Base-by-base conservation (phyloP, 352 stramenopile species). In the Phytophthora fragariaefolia region DNA sequence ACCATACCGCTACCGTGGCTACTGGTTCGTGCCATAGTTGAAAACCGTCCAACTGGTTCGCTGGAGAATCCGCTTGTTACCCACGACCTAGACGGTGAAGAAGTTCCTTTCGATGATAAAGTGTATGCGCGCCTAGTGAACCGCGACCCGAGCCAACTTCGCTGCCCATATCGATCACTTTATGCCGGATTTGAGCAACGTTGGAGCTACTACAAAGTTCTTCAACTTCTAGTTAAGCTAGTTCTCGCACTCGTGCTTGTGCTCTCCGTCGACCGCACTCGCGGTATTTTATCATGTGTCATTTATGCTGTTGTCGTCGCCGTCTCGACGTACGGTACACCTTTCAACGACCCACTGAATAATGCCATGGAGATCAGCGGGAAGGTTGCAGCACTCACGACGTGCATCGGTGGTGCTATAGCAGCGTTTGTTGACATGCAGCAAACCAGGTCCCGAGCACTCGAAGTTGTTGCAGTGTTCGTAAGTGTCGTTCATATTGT, bases 101-200 rank as follows among this genome's bases (percentile, higher is more conserved):
- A 62, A 15, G 73, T 83, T 3, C 63, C 68, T 3, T 79, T 82
- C 22, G 64, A 82, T 40, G 67, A 83, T 38, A 79, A 86, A 50
- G 69, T 85, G 27, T 89, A 85, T 65, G 53, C 73, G 1, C 70
- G 70, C 3, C 63, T 82, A 0, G 66, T 89, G 4, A 34, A 68
- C 1, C 70, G 58, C 2, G 71, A 87, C n/a, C 71, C 80, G 7
- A 77, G 59, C 8, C 79, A 89, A 45, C 54, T 83, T n/a, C 57
- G 58, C 6, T 85, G 73, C 34, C 80, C 80, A 0, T 89, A 85
- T 52, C 69, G 69, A 0, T 85, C 77, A 40, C 70, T 89, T 17
- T 89, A 89, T 60, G 65, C 60, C 6, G 73, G 80, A 23, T 85
- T 85, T 43, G 80, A 89, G 54, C 69, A 68, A 38, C 62, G n/a